Evolutionary conservation across 2,329 filamentous ascomycete species (phyloP).

Genomic region (Fusarium torulosum): DNA sequence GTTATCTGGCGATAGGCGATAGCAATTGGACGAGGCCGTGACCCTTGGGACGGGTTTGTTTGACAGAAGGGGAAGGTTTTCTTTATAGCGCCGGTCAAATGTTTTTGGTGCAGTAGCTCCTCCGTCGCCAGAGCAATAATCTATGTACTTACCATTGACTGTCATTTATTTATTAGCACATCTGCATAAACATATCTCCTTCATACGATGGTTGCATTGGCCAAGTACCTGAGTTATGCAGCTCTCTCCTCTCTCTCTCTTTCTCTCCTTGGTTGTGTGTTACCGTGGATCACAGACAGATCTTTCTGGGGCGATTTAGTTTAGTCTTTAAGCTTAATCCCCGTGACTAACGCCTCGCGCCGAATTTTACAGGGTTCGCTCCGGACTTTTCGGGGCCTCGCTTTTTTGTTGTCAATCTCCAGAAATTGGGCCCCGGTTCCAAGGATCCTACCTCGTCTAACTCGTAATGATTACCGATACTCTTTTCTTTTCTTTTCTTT

Average conservation of each 20-base stretch:
- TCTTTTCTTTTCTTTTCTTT: not conserved
- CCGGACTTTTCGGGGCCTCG: not conserved
- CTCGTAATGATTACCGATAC: constrained; percentile 5
- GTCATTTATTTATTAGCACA: not conserved
- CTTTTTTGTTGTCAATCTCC: not conserved
- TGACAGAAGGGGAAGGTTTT: constrained; percentile 40
- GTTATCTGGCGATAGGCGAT: not conserved
- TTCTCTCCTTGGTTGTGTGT: not conserved
- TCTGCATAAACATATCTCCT: not conserved
- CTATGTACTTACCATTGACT: not conserved
- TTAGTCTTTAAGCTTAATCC: constrained; percentile 36
- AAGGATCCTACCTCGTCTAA: not conserved
- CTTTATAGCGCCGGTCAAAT: constrained; percentile 22
- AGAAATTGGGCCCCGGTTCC: not conserved
- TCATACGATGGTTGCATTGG: not conserved
- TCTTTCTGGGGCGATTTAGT: constrained; percentile 7
- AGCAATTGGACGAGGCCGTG: not conserved
- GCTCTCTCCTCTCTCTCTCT: no score
- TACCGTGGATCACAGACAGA: not conserved
- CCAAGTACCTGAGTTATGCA: not conserved
- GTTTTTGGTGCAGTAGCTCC: constrained; percentile 7
- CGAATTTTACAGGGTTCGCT: not conserved
- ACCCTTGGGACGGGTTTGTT: constrained; percentile 9
- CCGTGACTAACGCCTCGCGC: constrained; percentile 16
- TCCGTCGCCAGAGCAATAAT: not conserved